Evolutionary conservation across 2,329 filamentous ascomycete genomes (phyloP).

Genomic region (Penicillium corylophilum): DNA sequence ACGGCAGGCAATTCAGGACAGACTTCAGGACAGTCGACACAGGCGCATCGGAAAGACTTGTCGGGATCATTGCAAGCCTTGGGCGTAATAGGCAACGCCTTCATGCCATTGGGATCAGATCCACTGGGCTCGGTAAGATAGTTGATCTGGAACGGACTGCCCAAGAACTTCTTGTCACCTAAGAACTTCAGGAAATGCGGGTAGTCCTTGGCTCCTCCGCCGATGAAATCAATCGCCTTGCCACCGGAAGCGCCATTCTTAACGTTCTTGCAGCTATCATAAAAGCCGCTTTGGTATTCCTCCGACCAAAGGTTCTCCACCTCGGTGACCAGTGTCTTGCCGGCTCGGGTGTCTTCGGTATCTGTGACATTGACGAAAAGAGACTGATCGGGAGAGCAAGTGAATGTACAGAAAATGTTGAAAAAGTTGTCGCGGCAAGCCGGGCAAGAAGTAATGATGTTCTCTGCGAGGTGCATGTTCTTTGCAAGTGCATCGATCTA

Average conservation of each 20-base stretch:
- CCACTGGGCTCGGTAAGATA: conserved; percentile 63
- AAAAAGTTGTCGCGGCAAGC: conserved; percentile 99
- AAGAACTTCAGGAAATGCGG: conserved; percentile 84
- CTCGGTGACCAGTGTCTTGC: conserved; percentile 73
- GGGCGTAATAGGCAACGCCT: conserved; percentile 66
- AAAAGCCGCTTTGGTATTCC: conserved; percentile 83
- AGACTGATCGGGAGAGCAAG: conserved; percentile 94
- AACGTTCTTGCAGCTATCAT: conserved; percentile 97
- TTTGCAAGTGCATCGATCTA: conserved; percentile 76
- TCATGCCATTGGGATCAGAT: conserved; percentile 68
- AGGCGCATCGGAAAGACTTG: conserved; percentile 82
- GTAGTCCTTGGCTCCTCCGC: conserved; percentile 90
- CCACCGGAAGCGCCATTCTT: conserved; percentile 95
- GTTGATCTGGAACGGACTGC: conserved; percentile 98
- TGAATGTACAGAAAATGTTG: conserved; percentile 97
- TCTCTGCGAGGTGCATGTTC: conserved; percentile 82
- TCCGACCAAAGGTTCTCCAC: conserved; percentile 85
- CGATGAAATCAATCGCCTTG: conserved; percentile 93
- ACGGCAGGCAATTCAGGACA: conserved; percentile 81
- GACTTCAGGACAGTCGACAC: conserved; percentile 84
- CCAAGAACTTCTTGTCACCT: conserved; percentile 83
- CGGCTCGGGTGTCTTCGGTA: conserved; percentile 55
- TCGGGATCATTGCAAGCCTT: conserved; percentile 91
- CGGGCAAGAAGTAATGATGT: conserved; percentile 88
- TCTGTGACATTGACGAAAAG: conserved; percentile 90